Conservation (phyloP, 2,329 filamentous ascomycete species). For the Aspergillus uvarum region DNA sequence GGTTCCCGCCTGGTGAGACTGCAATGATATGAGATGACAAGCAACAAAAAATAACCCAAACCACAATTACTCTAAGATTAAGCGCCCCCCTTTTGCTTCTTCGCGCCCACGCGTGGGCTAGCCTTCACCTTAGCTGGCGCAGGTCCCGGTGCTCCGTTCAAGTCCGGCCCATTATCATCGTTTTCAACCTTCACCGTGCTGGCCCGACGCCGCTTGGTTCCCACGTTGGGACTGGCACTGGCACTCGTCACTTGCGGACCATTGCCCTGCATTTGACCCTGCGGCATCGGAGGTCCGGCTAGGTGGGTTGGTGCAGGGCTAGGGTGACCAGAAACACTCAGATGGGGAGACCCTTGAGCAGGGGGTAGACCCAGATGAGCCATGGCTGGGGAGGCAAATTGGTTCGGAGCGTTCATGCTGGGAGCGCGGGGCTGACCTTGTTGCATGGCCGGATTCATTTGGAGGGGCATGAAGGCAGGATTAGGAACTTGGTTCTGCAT, state of each 20-base stretch:
- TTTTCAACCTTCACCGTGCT: constrained; percentile 61
- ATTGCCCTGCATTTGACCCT: constrained; percentile 56
- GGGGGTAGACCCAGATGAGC: constrained; percentile 53
- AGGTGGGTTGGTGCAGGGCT: constrained; percentile 48
- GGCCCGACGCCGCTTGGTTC: constrained; percentile 57
- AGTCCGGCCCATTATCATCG: constrained; percentile 52
- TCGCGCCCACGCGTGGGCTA: constrained; percentile 47
- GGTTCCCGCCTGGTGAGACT: constrained; percentile 27
- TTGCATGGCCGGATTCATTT: constrained; percentile 40
- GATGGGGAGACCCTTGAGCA: constrained; percentile 51
- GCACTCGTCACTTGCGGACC: constrained; percentile 53
- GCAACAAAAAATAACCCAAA: constrained; percentile 12
- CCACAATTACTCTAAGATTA: constrained; percentile 23
- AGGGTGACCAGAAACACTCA: constrained; percentile 51
- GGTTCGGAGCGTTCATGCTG: constrained; percentile 48
- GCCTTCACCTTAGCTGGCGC: constrained; percentile 47
- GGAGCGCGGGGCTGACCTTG: constrained; percentile 43
- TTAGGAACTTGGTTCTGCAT: constrained; percentile 42
- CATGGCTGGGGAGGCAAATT: constrained; percentile 61
- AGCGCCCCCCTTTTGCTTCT: constrained; percentile 48
- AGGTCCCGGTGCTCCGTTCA: constrained; percentile 47
- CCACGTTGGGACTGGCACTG: constrained; percentile 63
- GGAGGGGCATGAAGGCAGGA: constrained; percentile 27
- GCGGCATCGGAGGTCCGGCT: constrained; percentile 52
- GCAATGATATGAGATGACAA: constrained; percentile 15